Evolutionary conservation across 2,329 filamentous ascomycete species (phyloP).

Genomic region (Phaeosphaeria sp.): DNA sequence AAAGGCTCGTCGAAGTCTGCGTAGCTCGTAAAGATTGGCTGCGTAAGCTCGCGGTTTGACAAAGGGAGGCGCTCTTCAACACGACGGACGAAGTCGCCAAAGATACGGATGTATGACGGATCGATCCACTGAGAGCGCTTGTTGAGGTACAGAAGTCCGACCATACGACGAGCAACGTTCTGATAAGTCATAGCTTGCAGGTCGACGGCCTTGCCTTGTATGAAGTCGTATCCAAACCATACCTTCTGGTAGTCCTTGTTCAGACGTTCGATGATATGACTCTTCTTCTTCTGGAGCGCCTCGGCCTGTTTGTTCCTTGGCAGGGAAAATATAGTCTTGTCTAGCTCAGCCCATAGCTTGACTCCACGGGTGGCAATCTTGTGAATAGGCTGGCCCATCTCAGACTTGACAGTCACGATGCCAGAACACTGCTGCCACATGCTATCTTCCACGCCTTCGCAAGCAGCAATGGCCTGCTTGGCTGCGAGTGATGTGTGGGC

Average conservation of each 20-base stretch:
- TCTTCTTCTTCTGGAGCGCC: constrained; percentile 85
- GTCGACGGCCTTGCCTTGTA: constrained; percentile 79
- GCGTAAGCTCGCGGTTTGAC: constrained; percentile 13
- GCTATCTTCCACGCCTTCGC: constrained; percentile 78
- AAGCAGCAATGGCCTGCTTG: constrained; percentile 89
- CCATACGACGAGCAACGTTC: constrained; percentile 85
- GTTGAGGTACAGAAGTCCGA: constrained; percentile 89
- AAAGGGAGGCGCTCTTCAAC: constrained; percentile 14
- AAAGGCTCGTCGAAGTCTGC: constrained; percentile 16
- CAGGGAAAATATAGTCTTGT: constrained; percentile 81
- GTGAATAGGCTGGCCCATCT: constrained; percentile 98
- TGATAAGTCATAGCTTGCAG: constrained; percentile 96
- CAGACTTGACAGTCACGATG: constrained; percentile 90
- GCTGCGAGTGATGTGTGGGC: constrained; percentile 85
- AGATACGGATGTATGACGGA: constrained; percentile 75
- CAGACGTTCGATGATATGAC: constrained; percentile 93
- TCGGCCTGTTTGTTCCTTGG: constrained; percentile 71
- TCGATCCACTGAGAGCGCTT: constrained; percentile 94
- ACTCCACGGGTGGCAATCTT: constrained; percentile 94
- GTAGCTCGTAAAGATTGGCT: constrained; percentile 18
- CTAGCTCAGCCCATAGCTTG: constrained; percentile 93
- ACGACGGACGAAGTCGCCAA: constrained; percentile 83
- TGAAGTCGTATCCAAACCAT: constrained; percentile 87
- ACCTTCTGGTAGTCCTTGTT: constrained; percentile 97
- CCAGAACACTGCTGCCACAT: constrained; percentile 75